Conservation (phyloP, 192 early-diverging fungal genomes). For the Piromyces sp. region DNA sequence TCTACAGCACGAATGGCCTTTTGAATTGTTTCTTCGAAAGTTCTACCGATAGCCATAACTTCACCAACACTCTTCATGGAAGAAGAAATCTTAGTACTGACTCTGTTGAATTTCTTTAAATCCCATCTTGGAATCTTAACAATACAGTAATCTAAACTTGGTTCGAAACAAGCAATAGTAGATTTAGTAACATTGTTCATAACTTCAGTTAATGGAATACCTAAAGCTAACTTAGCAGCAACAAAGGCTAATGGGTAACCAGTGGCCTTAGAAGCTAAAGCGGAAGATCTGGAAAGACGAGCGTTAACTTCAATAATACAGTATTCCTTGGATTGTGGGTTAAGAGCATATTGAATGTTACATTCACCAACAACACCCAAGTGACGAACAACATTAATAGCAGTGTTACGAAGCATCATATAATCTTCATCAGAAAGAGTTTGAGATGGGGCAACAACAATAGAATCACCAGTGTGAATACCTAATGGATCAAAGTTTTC, state of each 20-base stretch:
- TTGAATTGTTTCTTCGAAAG: conserved; percentile 94
- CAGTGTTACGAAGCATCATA: conserved; percentile 92
- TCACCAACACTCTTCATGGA: conserved; percentile 97
- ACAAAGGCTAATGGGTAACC: conserved; percentile 97
- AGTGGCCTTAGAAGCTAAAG: conserved; percentile 92
- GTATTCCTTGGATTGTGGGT: conserved; percentile 86
- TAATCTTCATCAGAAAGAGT: conserved; percentile 95
- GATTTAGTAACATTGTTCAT: conserved; percentile 87
- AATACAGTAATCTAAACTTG: conserved; percentile 73
- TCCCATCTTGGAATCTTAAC: conserved; percentile 55
- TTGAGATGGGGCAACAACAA: conserved; percentile 94
- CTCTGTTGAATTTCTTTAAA: conserved; percentile 87
- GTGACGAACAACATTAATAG: conserved; percentile 91
- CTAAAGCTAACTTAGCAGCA: conserved; percentile 89
- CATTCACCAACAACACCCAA: conserved; percentile 98
- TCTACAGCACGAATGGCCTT: conserved; percentile 89
- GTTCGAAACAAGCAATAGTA: conserved; percentile 95
- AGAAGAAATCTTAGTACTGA: conserved; percentile 70
- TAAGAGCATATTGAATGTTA: conserved; percentile 97
- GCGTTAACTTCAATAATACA: conserved; percentile 99
- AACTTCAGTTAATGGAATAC: conserved; percentile 79
- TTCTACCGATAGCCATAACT: conserved; percentile 94
- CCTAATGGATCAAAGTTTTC: conserved; percentile 99
- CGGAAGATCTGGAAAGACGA: conserved; percentile 76
- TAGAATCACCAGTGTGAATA: conserved; percentile 98